Base-by-base conservation (phyloP, 2,329 filamentous ascomycete genomes). In the Cercospora nicotianae region DNA sequence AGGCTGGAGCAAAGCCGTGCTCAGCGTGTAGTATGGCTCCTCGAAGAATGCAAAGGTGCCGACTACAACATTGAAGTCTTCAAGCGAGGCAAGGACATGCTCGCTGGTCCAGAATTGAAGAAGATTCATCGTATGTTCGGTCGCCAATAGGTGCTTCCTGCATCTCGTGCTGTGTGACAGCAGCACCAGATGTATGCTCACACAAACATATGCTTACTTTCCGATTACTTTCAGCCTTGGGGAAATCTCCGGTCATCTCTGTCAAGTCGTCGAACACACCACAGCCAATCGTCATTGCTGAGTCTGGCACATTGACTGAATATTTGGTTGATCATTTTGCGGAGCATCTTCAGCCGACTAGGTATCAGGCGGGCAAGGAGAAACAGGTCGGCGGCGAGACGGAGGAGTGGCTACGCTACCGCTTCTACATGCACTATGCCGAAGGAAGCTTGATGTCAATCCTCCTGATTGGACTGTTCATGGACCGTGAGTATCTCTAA, bases 1-100 rank as follows among this genome's bases (percentile, higher is more conserved):
- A 96, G 93, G 93, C 90, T 96, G 69, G 87, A 94, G 74, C 84
- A 90, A 73, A 96, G 93, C 65, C 91, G 93, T 73, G 88, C 91
- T 12, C 92, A 96, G 79, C 89, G 92, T 70, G 90, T 94, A 67
- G 82, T 95, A 55, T 96, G 92, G 91, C 88, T 96, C 6, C 86
- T 96, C 53, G 91, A 95, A 78, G 92, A 94, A 79, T 88, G 95
- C 69, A 85, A 90, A 53, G 73, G 66, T 36, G 79, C 96, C 36
- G 85, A 90, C 30, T 97, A 96, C 80, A 87, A 94, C 69, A 81
- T 97, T 67, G 88, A 94, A 75, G 85, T 90, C 64, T 95, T 91
- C 84, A 92, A 92, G 79, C 90, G 94, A 42, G 78, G 79, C 45
- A 75, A 80, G 66, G 86, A 90, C 65, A 85, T 83, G 74, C 83